Base-by-base conservation (phyloP, 1,284 basidiomycete genomes). In the Farysia itapuensis region DNA sequence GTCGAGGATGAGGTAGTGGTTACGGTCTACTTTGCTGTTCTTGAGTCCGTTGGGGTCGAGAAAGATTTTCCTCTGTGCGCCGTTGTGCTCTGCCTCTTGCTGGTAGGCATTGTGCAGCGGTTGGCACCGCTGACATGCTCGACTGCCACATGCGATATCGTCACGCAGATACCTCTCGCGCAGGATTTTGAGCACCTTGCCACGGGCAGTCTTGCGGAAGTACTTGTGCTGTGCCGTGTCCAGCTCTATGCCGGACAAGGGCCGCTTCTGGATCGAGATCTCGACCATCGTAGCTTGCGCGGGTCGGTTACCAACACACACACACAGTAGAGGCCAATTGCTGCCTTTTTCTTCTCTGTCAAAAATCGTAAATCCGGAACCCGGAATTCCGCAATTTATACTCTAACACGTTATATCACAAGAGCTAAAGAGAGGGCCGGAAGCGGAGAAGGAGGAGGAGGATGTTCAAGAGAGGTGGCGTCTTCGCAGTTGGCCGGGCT, bases 141-240 rank as follows among this genome's bases (percentile, higher is more conserved):
- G 79, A 21, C 90, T 84, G 1, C 93, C 93, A 75, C 95, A 98
- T n/a, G 84, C 83, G 25, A 97, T 87, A 73, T 97, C 92, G 65
- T 91, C 86, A 29, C 95, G 84, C 4, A 97, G 84, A 78, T 98
- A 99, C 57, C 92, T 82, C 79, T 99, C 94, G 30, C 92, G 83
- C n/a, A 97, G 81, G 44, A 97, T 92, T 81, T 92, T 94, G 72
- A 92, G 84, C 22, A 99, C 90, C 75, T 94, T 95, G 19, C 95
- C 94, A 51, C 85, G 80, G 0, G 89, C 89, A 0, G 95, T 97
- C 80, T 98, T 98, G 42, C 78, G 70, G 41, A 73, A 64, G 54
- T 72, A 78, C 39, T 71, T 63, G 40, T 39, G 54, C 31, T 59
- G 52, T 12, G 66, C 41, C 6, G 63, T 60, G 20, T 53, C 63